phyloP scores from a whole-genome alignment of 2,329 filamentous ascomycete species.

The Xylaria sp. region DNA sequence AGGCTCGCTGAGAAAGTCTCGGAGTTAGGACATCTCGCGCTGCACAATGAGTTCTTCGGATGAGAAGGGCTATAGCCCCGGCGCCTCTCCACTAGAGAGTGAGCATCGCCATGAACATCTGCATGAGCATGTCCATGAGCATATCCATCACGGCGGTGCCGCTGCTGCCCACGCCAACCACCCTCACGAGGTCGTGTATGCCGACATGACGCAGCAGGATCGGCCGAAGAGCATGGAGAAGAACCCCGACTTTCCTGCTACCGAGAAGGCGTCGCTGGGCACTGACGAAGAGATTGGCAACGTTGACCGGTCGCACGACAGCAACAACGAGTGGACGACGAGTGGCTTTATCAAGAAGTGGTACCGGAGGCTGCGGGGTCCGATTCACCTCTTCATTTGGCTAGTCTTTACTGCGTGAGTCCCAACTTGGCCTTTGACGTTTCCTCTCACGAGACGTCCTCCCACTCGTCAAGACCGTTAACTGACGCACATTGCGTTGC shows the following conservation, averaged over 20 bases:
- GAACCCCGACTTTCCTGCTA: constrained; percentile 51
- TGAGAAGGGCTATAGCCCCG: constrained; percentile 41
- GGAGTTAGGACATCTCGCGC: not conserved
- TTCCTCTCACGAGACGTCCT: not conserved
- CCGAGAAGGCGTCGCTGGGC: constrained; percentile 47
- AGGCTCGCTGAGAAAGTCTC: not conserved
- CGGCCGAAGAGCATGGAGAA: constrained; percentile 49
- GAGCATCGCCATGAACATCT: constrained; percentile 50
- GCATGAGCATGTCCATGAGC: constrained; percentile 49
- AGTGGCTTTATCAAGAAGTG: constrained; percentile 46
- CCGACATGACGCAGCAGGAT: constrained; percentile 54
- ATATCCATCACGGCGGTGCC: constrained; percentile 55
- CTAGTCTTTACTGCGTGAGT: constrained; percentile 52
- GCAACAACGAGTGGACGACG: constrained; percentile 36
- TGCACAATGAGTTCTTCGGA: constrained; percentile 39
- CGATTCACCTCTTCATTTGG: constrained; percentile 58
- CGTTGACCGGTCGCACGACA: constrained; percentile 41
- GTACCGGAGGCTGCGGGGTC: constrained; percentile 57
- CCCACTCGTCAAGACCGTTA: not conserved
- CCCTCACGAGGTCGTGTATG: constrained; percentile 60
- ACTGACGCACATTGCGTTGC: constrained; percentile 32
- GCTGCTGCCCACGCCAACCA: constrained; percentile 48
- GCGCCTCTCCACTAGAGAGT: constrained; percentile 39
- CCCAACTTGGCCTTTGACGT: constrained; percentile 12
- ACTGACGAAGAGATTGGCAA: constrained; percentile 49